Conservation (phyloP, 768 basidiomycete genomes). For the Pulveroboletus sp. region DNA sequence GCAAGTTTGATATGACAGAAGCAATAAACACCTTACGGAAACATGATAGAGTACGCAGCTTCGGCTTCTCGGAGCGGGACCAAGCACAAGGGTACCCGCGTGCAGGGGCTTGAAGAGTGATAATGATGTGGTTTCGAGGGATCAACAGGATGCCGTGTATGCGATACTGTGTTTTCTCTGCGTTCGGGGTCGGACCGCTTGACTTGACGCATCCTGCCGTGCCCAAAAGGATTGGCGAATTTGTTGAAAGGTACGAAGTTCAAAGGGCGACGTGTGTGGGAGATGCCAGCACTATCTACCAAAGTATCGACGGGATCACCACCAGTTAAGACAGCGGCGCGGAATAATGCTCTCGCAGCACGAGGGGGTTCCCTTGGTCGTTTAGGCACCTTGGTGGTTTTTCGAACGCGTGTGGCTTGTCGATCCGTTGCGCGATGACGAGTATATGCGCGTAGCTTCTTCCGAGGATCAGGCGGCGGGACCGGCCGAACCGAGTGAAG, state of each 20-base stretch:
- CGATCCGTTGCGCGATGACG: neutral
- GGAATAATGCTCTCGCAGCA: constrained; percentile 16
- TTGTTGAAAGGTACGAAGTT: constrained; percentile 28
- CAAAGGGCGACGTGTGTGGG: constrained; percentile 21
- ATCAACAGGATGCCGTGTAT: neutral
- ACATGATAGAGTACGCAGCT: constrained; percentile 23
- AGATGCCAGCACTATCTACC: constrained; percentile 8
- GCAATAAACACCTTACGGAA: constrained; percentile 19
- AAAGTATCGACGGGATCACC: constrained; percentile 23
- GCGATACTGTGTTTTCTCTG: neutral
- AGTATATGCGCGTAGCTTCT: constrained; percentile 19
- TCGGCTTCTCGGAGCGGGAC: constrained; percentile 28
- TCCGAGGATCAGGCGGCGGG: too few relatives aligned
- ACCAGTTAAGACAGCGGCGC: constrained; percentile 26
- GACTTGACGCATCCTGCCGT: neutral
- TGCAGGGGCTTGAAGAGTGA: neutral
- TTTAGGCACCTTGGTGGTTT: neutral
- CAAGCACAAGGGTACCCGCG: constrained; percentile 20
- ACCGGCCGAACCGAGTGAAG: constrained; percentile 11
- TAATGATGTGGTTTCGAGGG: neutral
- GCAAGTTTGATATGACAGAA: constrained; percentile 5
- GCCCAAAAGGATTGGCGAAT: constrained; percentile 3
- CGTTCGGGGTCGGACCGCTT: neutral
- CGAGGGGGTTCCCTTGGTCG: neutral
- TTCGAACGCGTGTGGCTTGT: neutral